Percentiles rank a stretch among this genome's conserved stretches.
These are phyloP conservation scores for Pseudogymnoascus sp. DNA, from an alignment of 2,329 filamentous ascomycete genomes.

Conservation along the genomic window DNA sequence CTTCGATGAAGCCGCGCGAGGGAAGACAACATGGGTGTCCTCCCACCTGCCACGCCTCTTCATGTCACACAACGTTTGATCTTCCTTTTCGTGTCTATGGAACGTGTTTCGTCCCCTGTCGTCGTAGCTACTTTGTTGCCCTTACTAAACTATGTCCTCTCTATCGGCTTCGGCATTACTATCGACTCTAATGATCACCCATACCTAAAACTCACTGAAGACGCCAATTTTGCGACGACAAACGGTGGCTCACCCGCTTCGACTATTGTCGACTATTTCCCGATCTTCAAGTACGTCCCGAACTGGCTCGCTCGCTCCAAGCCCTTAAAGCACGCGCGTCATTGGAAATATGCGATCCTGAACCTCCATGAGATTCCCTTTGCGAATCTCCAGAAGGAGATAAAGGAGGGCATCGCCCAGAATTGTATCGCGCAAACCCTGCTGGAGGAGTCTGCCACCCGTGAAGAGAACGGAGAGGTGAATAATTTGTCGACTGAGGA, in stretches of 20 bases:
- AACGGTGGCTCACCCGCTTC: constrained; percentile 26
- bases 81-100: too few relatives aligned
- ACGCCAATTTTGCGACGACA: constrained; percentile 22
- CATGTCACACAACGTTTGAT: not conserved
- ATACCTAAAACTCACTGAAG: constrained; percentile 34
- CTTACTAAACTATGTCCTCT: too few relatives aligned
- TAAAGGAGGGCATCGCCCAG: not conserved
- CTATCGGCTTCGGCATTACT: constrained; percentile 38
- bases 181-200: constrained; percentile 33
- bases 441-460: not conserved
- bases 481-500: constrained; percentile 16
- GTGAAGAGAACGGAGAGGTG: not conserved
- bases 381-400: constrained; percentile 14
- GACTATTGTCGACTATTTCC: constrained; percentile 43
- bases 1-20: not conserved
- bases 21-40: too few relatives aligned
- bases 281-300: constrained; percentile 37
- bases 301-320: constrained; percentile 26
- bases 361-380: constrained; percentile 40
- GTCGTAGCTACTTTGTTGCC: too few relatives aligned
- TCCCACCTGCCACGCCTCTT: too few relatives aligned
- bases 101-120: too few relatives aligned
- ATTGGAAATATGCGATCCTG: constrained; percentile 29
- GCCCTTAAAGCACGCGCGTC: constrained; percentile 24
- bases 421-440: not conserved